Evolutionary conservation across 1,284 basidiomycete species (phyloP), one percentile per base, ranked within the genome.

Genomic region (Puccinia coronata): DNA sequence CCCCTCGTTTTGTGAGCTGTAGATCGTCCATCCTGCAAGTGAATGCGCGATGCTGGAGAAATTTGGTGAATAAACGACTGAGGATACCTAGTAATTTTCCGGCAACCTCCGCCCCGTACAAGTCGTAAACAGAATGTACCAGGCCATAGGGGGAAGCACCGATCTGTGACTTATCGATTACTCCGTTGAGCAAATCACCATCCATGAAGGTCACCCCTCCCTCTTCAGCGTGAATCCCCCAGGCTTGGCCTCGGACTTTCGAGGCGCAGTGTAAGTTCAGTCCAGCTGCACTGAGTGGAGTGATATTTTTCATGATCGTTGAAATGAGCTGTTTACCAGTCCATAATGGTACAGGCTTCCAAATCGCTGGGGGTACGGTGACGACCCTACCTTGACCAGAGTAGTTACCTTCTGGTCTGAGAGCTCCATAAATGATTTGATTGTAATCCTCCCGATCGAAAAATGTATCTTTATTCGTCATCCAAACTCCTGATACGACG

Each of bases 11-110:
- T 31, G 95, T 98, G 55, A 99, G 89, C 75, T 93, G 91, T 71
- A 99, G 89, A 88, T 99, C 97, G 87, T 99, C 97, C 94, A 99
- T 98, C 61, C 97, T 92, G 88, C 97, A 99, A 2, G 96, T 96
- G 88, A 99, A 99, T 0, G 95, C 97, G 53, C 95, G 92, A 85
- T 95, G 93, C 85, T 99, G 96, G 70, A 99, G 89, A 88, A 94
- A 98, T 86, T 98, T 98, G 78, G 97, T 98, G 87, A 99, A 95
- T 65, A 98, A 88, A 76, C 97, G 91, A 85, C 93, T 94, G 82
- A 99, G 90, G 82, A 98, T 92, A 79, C 95, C 95, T 51, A 99
- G 91, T 12, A 99, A 90, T 84, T 92, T 92, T 77, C 96, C 97
- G 12, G 97, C 96, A 25, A 91, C 88, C 82, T 93, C 92, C 16